phyloP scores from a whole-genome alignment of 2,329 filamentous ascomycete genomes.

The Stagonosporopsis tanaceti region DNA sequence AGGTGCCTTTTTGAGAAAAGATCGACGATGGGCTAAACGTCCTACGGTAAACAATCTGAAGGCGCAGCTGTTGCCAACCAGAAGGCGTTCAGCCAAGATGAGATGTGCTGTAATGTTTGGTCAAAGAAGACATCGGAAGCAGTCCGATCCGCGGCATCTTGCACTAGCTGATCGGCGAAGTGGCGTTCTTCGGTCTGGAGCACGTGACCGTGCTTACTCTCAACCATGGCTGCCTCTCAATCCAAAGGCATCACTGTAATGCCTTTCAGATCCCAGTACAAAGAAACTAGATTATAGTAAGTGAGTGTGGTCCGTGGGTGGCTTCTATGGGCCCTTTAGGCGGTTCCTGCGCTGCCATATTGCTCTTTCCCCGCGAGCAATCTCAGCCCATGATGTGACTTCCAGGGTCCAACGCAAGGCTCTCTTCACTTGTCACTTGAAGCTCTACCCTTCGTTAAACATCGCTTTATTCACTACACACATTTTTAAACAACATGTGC shows the following conservation, averaged over 20 bases:
- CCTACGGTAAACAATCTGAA: neutral
- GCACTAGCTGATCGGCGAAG: neutral
- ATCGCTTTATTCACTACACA: neutral
- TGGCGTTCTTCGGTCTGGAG: neutral
- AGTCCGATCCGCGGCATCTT: neutral
- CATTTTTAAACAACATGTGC: neutral
- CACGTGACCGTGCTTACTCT: neutral
- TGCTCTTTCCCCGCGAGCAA: neutral
- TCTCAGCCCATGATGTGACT: neutral
- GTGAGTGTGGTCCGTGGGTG: too few species aligned
- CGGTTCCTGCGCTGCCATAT: too few species aligned
- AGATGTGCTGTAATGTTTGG: neutral
- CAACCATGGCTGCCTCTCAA: too few species aligned
- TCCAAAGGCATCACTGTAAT: too few species aligned
- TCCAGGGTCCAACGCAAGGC: neutral
- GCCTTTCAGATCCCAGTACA: too few species aligned
- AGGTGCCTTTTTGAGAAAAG: neutral
- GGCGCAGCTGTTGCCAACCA: neutral
- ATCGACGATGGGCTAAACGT: conserved; percentile 5
- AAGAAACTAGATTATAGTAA: too few species aligned
- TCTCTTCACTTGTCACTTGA: neutral
- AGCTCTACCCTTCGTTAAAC: neutral
- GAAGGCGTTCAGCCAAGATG: conserved; percentile 3
- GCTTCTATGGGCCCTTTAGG: too few species aligned
- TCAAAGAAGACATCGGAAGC: neutral